Evolutionary conservation across 257 asterid species (phyloP), one percentile per base, ranked within the genome.

Genomic region (Fraxinus pennsylvanica): DNA sequence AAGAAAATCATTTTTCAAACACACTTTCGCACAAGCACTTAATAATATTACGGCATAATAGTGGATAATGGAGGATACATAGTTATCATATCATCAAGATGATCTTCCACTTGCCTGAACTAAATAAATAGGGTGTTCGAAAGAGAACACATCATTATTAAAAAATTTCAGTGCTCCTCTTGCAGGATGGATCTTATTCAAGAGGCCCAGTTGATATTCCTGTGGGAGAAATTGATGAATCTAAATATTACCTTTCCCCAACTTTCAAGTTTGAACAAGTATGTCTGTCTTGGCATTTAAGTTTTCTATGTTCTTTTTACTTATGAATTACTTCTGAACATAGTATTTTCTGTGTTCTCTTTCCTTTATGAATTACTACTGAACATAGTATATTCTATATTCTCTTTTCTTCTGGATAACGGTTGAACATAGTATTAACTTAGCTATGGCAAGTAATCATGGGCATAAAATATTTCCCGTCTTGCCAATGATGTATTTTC

Each of bases 151-250:
- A 25, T 41, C 71, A 76, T 72, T 76, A 72, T 74, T 67, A 79
- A 74, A 70, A 30, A 38, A 38, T 59, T 75, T 35, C 33, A 69
- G 57, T 75, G 73, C 72, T 78, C 76, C 74, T 79, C 85, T 84
- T 89, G 81, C 96, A 96, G 99, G 99, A 96, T 87, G 97, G 99
- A 74, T 96, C 99, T 78, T 96, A 92, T 83, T 93, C 99, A 19
- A 93, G 99, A 84, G 99, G 99, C 69, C 98, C 98, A 4, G 86
- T 92, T 86, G 96, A 90, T 78, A 93, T 93, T 73, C 98, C 92
- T 4, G 81, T 96, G 73, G 89, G 94, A 78, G 99, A 84, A 77
- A 15, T 35, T 50, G 91, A 90, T 7, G 94, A 89, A 39, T 88
- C 97, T 17, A 83, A 82, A 5, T 92, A 93, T 85, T 96, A 86